A percentile compares a stretch with the other conserved stretches of the same genome.
Conservation (phyloP, 352 stramenopile species). For the Thraustotheca clavata region DNA sequence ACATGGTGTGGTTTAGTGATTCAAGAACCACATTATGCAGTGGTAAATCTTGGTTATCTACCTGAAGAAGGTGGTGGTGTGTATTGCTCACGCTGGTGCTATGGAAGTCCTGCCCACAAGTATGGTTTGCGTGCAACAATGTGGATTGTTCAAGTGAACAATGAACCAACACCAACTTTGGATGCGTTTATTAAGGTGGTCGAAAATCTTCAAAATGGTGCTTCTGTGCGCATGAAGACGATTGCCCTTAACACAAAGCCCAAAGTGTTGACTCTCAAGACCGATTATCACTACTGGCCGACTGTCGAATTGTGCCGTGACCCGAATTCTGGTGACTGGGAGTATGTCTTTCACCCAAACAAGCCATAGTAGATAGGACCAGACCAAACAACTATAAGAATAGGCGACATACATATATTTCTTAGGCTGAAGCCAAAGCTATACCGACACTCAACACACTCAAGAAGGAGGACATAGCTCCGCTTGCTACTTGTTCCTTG, state of each 20-base stretch:
- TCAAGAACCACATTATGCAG: conserved; percentile 83
- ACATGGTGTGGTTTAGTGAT: conserved; percentile 89
- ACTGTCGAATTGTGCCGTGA: conserved; percentile 66
- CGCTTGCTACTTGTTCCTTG: background rate
- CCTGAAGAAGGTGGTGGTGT: conserved; percentile 75
- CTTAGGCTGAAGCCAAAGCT: background rate
- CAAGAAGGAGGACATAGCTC: background rate
- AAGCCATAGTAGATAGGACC: background rate
- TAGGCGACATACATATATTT: background rate
- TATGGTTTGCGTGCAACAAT: conserved; percentile 84
- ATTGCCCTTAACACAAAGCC: conserved; percentile 86
- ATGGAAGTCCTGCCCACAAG: conserved; percentile 86
- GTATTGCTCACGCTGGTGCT: conserved; percentile 87
- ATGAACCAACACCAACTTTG: conserved; percentile 59
- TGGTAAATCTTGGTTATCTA: conserved; percentile 77
- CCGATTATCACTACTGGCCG: conserved; percentile 88
- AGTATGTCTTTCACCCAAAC: conserved; percentile 47
- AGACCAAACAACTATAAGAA: background rate
- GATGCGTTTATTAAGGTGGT: conserved; percentile 83
- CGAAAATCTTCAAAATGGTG: conserved; percentile 63
- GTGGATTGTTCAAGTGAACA: conserved; percentile 89
- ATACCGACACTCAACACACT: background rate
- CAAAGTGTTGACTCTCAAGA: conserved; percentile 87
- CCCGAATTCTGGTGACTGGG: conserved; percentile 47
- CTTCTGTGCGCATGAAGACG: conserved; percentile 83